phyloP scores from a whole-genome alignment of 2,329 filamentous ascomycete genomes.

The Akanthomyces dipterigenus region DNA sequence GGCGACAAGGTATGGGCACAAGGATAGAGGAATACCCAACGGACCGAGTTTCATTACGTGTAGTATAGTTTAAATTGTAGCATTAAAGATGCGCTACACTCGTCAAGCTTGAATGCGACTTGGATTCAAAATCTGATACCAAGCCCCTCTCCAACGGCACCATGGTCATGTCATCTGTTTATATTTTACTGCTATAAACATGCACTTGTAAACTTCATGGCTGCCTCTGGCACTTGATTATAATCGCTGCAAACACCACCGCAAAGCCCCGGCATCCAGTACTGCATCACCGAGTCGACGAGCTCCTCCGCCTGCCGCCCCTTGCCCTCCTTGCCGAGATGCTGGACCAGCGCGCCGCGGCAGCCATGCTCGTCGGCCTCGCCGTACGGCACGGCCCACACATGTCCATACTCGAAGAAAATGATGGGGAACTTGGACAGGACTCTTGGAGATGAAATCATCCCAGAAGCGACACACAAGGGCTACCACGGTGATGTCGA shows the following conservation, averaged over 20 bases:
- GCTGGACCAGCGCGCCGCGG: not conserved
- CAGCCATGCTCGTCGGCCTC: constrained; percentile 5
- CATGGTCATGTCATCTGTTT: too few species aligned
- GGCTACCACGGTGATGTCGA: too few species aligned
- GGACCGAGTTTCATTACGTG: too few species aligned
- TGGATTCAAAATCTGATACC: not conserved
- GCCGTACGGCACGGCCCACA: not conserved
- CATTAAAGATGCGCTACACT: too few species aligned
- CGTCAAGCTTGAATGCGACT: not conserved
- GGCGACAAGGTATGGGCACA: too few species aligned
- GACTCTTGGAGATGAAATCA: too few species aligned
- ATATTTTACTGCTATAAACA: too few species aligned
- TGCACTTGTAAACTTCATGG: not conserved
- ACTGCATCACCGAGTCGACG: not conserved
- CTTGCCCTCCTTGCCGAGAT: not conserved
- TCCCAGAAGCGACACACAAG: too few species aligned
- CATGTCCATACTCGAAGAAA: too few species aligned
- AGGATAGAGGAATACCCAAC: too few species aligned
- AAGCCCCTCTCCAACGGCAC: not conserved
- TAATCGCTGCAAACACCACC: not conserved
- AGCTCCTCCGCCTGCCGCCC: not conserved
- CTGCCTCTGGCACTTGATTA: not conserved
- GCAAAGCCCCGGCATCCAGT: not conserved
- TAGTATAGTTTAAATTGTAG: too few species aligned
- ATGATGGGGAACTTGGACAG: too few species aligned